Base-by-base conservation (phyloP, 2,329 filamentous ascomycete genomes). In the Penicillium sp. region DNA sequence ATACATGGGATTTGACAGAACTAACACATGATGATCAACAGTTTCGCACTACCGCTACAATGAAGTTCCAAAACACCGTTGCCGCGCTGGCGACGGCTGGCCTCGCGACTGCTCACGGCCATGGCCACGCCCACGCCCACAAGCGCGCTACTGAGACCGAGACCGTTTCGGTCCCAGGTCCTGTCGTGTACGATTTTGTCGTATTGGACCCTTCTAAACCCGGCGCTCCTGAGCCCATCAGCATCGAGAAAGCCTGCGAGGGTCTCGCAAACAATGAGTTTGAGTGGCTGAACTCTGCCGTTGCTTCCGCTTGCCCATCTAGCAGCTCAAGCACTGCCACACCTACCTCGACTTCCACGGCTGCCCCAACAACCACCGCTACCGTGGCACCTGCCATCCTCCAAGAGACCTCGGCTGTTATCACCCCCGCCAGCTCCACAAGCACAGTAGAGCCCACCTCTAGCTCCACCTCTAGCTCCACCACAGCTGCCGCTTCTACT, bases 131-230 rank as follows among this genome's bases (percentile, higher is more conserved):
- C 62, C 70, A 70, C 55, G 75, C 76, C 63, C 73, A 74, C 61
- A 73, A 74, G 66, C 77, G 76, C 61, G 69, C 62, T 29, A 62
- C 74, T 18, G 75, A 76, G 35, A 75, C 75, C 57, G 76, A 78
- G 20, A 75, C 79, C 51, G 82, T 84, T 52, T 80, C 82, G 53
- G 81, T 86, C 49, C 78, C 82, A 39, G 84, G 81, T 40, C 81
- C 86, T 64, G 84, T 87, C 54, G 82, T 88, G 55, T 97, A 92
- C 76, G 81, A 88, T 70, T 78, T 92, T 52, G 84, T 88, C 58
- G 88, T 87, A 58, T 66, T 85, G 68, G 61, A 77, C 34, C 81
- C 96, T 64, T 78, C 79, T 51, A 75, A 82, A 58, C 14, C 48
- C 32, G 56, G 50, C 9, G 9, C 46, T 9, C 48, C 61, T 46